Percentiles rank a stretch among this genome's conserved stretches.
phyloP scores from a whole-genome alignment of 306 rosid genomes.

The Abrus pulchellus region DNA sequence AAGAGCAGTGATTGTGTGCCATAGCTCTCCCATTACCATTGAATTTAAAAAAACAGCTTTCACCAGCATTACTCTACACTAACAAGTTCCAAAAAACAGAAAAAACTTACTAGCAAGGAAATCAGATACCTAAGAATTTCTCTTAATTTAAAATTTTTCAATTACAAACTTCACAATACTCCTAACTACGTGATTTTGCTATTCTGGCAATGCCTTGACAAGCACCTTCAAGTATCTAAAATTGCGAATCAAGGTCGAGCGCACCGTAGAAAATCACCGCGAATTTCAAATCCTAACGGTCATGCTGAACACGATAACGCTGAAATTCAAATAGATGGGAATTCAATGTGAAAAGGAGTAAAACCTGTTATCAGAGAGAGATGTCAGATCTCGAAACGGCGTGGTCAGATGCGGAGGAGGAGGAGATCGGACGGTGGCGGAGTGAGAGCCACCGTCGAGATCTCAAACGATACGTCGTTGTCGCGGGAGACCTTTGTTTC shows the following conservation, averaged over 20 bases:
- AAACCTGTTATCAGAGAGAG: constrained; percentile 46
- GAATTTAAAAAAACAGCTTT: not conserved
- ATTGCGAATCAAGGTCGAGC: constrained; percentile 38
- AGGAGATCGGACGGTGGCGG: constrained; percentile 54
- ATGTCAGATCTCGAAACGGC: constrained; percentile 44
- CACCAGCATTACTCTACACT: constrained; percentile 8
- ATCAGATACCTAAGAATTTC: constrained; percentile 22
- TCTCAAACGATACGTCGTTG: constrained; percentile 42
- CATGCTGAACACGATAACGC: not conserved
- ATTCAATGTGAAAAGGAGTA: constrained; percentile 1
- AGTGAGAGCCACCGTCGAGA: constrained; percentile 57
- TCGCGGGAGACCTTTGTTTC: constrained; percentile 9
- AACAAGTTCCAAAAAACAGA: not conserved
- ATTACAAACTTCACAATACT: constrained; percentile 17
- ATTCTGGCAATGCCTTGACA: constrained; percentile 4
- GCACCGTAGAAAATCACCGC: not conserved
- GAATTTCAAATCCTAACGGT: constrained; percentile 20
- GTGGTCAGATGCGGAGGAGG: constrained; percentile 42
- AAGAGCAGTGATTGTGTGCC: not conserved
- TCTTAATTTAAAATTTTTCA: not conserved
- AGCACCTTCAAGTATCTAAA: constrained; percentile 1
- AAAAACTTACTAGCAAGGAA: not conserved
- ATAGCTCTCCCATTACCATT: constrained; percentile 14
- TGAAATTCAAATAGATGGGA: not conserved
- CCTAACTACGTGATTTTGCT: constrained; percentile 22